Percentiles rank a stretch among this genome's conserved stretches.
Evolutionary conservation across 2,329 filamentous ascomycete genomes (phyloP).

Genomic region (Apiospora malaysiana): DNA sequence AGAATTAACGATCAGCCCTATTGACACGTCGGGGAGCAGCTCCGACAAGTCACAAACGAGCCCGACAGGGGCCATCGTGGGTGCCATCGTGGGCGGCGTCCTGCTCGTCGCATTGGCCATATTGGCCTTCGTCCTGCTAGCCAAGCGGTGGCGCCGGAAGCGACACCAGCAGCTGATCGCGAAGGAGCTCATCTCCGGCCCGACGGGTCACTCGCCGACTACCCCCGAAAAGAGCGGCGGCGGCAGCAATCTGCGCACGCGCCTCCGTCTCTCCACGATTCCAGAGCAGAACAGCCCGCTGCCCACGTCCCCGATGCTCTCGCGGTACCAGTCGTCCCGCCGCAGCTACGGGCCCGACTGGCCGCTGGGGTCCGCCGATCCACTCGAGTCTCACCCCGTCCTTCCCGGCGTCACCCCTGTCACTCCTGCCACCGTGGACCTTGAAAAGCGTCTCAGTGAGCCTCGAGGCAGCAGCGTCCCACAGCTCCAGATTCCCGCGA

Average conservation of each 20-base stretch:
- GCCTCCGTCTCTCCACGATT: slow-evolving; percentile 23
- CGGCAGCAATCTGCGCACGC: neutral
- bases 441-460: slow-evolving; percentile 19
- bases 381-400: slow-evolving; percentile 34
- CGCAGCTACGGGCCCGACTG: slow-evolving; percentile 34
- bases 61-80: slow-evolving; percentile 32
- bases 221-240: neutral
- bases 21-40: neutral
- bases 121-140: slow-evolving; percentile 26
- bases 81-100: slow-evolving; percentile 31
- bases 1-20: neutral
- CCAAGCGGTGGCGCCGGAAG: slow-evolving; percentile 25
- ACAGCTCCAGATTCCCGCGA: slow-evolving; percentile 20
- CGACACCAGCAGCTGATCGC: slow-evolving; percentile 18
- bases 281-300: slow-evolving; percentile 21
- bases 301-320: slow-evolving; percentile 17
- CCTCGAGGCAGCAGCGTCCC: neutral
- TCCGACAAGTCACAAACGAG: neutral
- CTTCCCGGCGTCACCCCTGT: slow-evolving; percentile 19
- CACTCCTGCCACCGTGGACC: neutral
- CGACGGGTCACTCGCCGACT: neutral
- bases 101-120: slow-evolving; percentile 28
- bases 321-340: slow-evolving; percentile 29
- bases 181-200: slow-evolving; percentile 9
- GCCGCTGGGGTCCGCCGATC: slow-evolving; percentile 35